Evolutionary conservation across 2,329 filamentous ascomycete species (phyloP), one percentile per base, ranked within the genome.

Genomic region (Pyricularia grisea): DNA sequence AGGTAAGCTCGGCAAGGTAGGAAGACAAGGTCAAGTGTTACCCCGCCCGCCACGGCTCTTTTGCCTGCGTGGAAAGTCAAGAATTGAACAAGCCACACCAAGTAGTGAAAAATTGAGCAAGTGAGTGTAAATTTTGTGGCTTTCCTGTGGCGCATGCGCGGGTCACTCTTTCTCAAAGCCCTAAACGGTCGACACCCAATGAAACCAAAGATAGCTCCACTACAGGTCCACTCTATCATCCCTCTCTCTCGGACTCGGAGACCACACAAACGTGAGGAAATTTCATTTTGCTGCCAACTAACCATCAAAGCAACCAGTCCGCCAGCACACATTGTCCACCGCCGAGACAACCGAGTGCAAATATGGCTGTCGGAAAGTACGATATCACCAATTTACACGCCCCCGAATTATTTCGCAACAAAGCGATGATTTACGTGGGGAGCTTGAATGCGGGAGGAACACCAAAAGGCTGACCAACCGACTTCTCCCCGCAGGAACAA

Each of bases 401-500:
- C 10, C 36, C 20, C 27, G 66, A 50, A 50, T 50, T 50, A 20
- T 50, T n/a, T n/a, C 14, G 42, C 42, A 50, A 20, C 17, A 50
- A 50, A 50, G 42, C 42, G 42, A 50, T 50, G 42, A 20, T 50
- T 50, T 50, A n/a, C 42, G 42, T 50, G 42, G 20, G 42, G 17
- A 50, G 42, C 42, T 36, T 50, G 42, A 50, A 50, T 17, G 42
- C 42, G 42, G 42, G 42, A 50, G 42, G 42, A 77, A 66, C 30
- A 66, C 30, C 28, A 42, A 66, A 30, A 61, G 31, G 30, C 28
- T 64, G 68, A 33, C 67, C 65, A 63, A 69, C 60, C 65, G n/a
- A 66, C 12, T 74, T 71, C 68, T 69, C 69, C 66, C 69, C 36
- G 58, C 77, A 93, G 91, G 92, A 99, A 99, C 91, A 99, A 99